phyloP scores from a whole-genome alignment of 371 early-diverging fungal genomes.

The Umbelopsis sp. region DNA sequence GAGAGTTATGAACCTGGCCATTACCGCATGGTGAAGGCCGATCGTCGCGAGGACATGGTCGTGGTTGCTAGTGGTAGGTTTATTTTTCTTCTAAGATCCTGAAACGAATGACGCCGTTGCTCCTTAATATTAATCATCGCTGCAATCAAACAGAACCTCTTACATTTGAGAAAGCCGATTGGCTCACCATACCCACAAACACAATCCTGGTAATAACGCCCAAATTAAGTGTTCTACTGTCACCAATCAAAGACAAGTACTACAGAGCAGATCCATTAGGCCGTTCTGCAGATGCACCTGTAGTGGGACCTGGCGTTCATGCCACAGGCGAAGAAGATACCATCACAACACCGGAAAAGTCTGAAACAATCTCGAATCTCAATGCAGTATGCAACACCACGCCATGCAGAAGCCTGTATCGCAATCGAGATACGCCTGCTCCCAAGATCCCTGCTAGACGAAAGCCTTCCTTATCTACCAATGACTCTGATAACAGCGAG shows the following conservation, averaged over 20 bases:
- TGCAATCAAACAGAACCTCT: constrained; percentile 62
- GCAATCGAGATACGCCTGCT: neutral
- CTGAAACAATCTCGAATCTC: neutral
- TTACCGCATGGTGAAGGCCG: constrained; percentile 82
- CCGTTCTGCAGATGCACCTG: constrained; percentile 7
- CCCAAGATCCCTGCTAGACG: neutral
- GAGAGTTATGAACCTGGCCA: constrained; percentile 65
- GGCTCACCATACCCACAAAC: constrained; percentile 83
- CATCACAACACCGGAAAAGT: neutral
- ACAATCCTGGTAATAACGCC: constrained; percentile 78
- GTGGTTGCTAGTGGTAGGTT: constrained; percentile 75
- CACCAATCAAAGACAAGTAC: constrained; percentile 76
- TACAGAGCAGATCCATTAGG: constrained; percentile 45
- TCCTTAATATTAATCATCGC: neutral
- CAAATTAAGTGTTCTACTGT: constrained; percentile 74
- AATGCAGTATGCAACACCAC: neutral
- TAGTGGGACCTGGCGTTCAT: neutral
- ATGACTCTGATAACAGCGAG: neutral
- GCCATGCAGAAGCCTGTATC: constrained; percentile 9
- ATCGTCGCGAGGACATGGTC: constrained; percentile 82
- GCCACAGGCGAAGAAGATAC: neutral
- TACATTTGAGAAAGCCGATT: constrained; percentile 84
- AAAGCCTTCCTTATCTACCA: neutral
- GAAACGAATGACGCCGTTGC: no score
- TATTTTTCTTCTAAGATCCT: neutral